A percentile compares a stretch with the other conserved stretches of the same genome.
These are phyloP conservation scores for Penicillium sp. DNA, from an alignment of 2,329 filamentous ascomycete genomes.

Conservation along the genomic window DNA sequence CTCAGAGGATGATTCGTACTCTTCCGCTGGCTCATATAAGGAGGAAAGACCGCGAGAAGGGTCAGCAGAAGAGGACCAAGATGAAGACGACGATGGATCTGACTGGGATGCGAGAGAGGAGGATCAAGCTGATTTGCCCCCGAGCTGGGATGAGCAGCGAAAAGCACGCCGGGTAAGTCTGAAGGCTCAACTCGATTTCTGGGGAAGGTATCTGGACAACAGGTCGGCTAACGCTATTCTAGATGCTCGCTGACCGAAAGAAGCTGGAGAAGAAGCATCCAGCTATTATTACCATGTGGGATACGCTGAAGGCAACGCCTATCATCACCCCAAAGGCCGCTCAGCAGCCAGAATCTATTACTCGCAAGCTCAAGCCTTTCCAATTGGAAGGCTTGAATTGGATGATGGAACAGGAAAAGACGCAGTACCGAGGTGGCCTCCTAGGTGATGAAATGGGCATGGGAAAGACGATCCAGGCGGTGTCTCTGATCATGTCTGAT, in stretches of 20 bases:
- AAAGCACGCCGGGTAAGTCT: slow-evolving; percentile 35
- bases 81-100: background rate
- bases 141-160: slow-evolving; percentile 22
- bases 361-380: slow-evolving; percentile 84
- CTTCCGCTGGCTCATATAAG: background rate
- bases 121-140: slow-evolving; percentile 16
- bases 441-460: slow-evolving; percentile 98
- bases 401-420: slow-evolving; percentile 90
- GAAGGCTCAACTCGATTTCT: background rate
- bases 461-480: slow-evolving; percentile 97
- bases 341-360: slow-evolving; percentile 75
- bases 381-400: slow-evolving; percentile 92
- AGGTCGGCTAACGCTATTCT: slow-evolving; percentile 27
- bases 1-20: background rate
- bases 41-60: background rate
- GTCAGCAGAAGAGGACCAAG: background rate
- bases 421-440: slow-evolving; percentile 82
- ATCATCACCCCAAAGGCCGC: slow-evolving; percentile 67
- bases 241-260: slow-evolving; percentile 59
- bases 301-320: slow-evolving; percentile 68
- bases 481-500: slow-evolving; percentile 97
- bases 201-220: slow-evolving; percentile 10
- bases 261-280: slow-evolving; percentile 79
- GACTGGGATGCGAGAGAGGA: slow-evolving; percentile 5
- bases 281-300: slow-evolving; percentile 82